Evolutionary conservation across 352 stramenopile genomes (phyloP).

Genomic region (Phytophthora idaei): DNA sequence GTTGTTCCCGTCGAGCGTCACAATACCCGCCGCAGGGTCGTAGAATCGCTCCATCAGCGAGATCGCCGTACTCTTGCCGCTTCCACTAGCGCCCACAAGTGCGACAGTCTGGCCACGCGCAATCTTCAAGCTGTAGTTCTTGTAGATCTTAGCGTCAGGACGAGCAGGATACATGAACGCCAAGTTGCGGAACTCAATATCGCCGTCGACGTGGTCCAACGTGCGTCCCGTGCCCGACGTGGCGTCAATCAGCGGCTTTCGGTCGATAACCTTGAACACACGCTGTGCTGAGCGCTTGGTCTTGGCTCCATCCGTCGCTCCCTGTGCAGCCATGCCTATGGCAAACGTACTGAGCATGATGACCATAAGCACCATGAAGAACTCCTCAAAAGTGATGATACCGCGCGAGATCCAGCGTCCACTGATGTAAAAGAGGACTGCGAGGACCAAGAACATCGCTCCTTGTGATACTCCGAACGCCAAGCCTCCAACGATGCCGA

Average conservation of each 20-base stretch:
- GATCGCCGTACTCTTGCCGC: constrained; percentile 44
- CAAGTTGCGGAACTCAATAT: constrained; percentile 44
- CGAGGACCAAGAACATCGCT: constrained; percentile 68
- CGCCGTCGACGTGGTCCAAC: constrained; percentile 32
- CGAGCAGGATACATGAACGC: constrained; percentile 42
- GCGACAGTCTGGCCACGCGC: constrained; percentile 41
- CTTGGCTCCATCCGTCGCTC: constrained; percentile 38
- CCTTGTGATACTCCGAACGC: constrained; percentile 75
- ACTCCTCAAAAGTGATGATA: constrained; percentile 69
- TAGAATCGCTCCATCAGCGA: constrained; percentile 44
- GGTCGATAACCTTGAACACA: constrained; percentile 46
- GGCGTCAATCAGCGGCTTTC: constrained; percentile 38
- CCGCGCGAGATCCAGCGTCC: constrained; percentile 55
- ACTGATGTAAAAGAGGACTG: constrained; percentile 79
- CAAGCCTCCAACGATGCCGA: constrained; percentile 58
- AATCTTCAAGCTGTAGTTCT: constrained; percentile 43
- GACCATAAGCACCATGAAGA: constrained; percentile 77
- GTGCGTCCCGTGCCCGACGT: constrained; percentile 29
- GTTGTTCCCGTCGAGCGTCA: constrained; percentile 36
- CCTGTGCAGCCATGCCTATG: constrained; percentile 44
- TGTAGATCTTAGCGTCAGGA: constrained; percentile 47
- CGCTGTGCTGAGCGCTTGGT: constrained; percentile 37
- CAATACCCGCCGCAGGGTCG: constrained; percentile 35
- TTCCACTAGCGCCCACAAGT: constrained; percentile 41
- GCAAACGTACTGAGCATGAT: constrained; percentile 64